Evolutionary conservation across 140 eudicot genomes (phyloP).

Genomic region (Flaveria floridana): DNA sequence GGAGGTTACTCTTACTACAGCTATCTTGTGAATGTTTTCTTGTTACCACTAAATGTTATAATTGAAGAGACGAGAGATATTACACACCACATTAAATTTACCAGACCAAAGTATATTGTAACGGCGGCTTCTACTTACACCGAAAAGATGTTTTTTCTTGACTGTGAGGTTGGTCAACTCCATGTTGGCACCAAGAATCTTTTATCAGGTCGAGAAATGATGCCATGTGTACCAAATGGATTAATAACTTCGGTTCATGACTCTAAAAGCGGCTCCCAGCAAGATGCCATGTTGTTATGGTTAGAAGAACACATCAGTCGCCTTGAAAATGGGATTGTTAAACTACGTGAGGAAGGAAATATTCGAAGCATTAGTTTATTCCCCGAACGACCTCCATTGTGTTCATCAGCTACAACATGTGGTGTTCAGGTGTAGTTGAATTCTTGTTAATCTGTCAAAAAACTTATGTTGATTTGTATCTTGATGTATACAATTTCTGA

Average conservation of each 20-base stretch:
- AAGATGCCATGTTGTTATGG: constrained; percentile 85
- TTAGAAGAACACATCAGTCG: constrained; percentile 85
- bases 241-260: constrained; percentile 48
- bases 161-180: constrained; percentile 71
- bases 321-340: constrained; percentile 58
- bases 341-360: constrained; percentile 52
- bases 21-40: constrained; percentile 60
- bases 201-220: constrained; percentile 50
- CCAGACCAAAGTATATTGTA: constrained; percentile 41
- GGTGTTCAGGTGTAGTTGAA: constrained; percentile 75
- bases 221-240: constrained; percentile 77
- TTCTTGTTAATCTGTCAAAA: neutral
- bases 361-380: constrained; percentile 56
- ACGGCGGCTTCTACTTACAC: constrained; percentile 53
- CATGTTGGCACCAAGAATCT: constrained; percentile 77
- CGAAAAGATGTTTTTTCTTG: constrained; percentile 64
- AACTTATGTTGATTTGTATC: neutral
- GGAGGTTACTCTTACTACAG: constrained; percentile 76
- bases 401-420: constrained; percentile 65
- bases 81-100: constrained; percentile 30
- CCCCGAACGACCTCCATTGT: constrained; percentile 64
- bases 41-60: constrained; percentile 53
- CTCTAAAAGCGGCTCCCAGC: constrained; percentile 37
- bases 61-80: constrained; percentile 45
- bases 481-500: neutral